Percentiles rank a stretch among this genome's conserved stretches.
Conservation (phyloP, 768 basidiomycete species). For the Lactarius trivialis region DNA sequence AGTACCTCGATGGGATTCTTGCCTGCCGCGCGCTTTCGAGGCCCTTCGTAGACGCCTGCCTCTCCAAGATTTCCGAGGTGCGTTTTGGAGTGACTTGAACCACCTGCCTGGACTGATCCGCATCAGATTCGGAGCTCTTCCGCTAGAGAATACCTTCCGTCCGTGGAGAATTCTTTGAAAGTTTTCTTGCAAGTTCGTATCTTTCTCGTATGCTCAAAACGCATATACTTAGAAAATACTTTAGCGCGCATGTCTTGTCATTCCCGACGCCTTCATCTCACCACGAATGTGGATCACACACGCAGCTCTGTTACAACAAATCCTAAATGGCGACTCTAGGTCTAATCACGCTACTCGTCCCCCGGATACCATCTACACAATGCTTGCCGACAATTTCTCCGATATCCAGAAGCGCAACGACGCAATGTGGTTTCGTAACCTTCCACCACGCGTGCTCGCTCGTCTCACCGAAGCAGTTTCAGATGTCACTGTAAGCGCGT, state of each 20-base stretch:
- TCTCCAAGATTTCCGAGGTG: constrained; percentile 63
- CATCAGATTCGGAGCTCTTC: constrained; percentile 48
- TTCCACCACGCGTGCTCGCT: constrained; percentile 55
- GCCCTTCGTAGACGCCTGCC: constrained; percentile 66
- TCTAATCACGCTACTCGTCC: constrained; percentile 24
- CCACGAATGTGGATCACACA: constrained; percentile 62
- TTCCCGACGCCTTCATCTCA: constrained; percentile 69
- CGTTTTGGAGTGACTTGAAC: background rate
- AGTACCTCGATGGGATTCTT: constrained; percentile 68
- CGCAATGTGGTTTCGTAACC: constrained; percentile 65
- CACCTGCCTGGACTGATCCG: background rate
- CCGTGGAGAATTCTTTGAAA: constrained; percentile 47
- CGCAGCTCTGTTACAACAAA: constrained; percentile 39
- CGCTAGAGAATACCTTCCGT: constrained; percentile 48
- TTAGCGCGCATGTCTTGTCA: constrained; percentile 63
- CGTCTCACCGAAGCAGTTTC: constrained; percentile 55
- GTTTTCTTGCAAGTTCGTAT: constrained; percentile 53
- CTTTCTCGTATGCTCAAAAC: background rate
- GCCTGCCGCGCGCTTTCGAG: constrained; percentile 58
- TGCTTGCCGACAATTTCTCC: constrained; percentile 51
- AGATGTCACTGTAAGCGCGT: constrained; percentile 39
- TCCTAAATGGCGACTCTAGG: constrained; percentile 40
- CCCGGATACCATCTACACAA: constrained; percentile 34
- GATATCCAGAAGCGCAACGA: constrained; percentile 76
- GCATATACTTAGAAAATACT: background rate